A percentile compares a stretch with the other conserved stretches of the same genome.
Conservation (phyloP, 2,329 filamentous ascomycete species). For the Ceratocystis albifundus region DNA sequence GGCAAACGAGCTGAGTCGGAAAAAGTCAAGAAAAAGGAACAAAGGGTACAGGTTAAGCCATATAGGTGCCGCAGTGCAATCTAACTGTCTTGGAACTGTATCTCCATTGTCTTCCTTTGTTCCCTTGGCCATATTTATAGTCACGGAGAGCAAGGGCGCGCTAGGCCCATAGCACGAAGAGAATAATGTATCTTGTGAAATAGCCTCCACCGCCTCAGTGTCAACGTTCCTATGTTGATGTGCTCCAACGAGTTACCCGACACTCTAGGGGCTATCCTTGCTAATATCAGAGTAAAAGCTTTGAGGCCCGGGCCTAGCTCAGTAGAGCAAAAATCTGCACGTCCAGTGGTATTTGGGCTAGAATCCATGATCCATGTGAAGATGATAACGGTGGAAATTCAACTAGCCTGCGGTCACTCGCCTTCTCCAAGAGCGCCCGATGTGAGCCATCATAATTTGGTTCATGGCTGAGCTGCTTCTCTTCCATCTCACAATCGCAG, state of each 20-base stretch:
- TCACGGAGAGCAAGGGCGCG: neutral
- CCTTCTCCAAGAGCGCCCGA: neutral
- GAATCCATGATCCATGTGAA: slow-evolving; percentile 5
- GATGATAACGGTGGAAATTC: neutral
- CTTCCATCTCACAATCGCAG: neutral
- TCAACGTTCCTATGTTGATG: neutral
- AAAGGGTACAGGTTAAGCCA: neutral
- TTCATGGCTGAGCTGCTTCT: neutral
- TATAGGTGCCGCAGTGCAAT: neutral
- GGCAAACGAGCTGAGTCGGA: neutral
- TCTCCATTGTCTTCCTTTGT: neutral
- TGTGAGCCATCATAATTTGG: neutral
- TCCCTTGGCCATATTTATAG: neutral
- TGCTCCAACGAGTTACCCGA: neutral
- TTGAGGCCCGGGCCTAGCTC: neutral
- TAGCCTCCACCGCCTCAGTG: neutral
- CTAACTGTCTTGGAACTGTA: neutral
- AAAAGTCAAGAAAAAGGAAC: neutral
- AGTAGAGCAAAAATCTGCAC: neutral
- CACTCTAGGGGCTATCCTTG: neutral
- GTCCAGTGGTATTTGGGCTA: neutral
- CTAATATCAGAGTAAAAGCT: slow-evolving; percentile 1
- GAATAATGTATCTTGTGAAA: neutral
- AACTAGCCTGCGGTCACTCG: no score
- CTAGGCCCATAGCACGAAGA: neutral